Percentiles rank a stretch among this genome's conserved stretches.
Evolutionary conservation across 495 filamentous ascomycete species (phyloP).

Genomic region (Cercophora sp.): DNA sequence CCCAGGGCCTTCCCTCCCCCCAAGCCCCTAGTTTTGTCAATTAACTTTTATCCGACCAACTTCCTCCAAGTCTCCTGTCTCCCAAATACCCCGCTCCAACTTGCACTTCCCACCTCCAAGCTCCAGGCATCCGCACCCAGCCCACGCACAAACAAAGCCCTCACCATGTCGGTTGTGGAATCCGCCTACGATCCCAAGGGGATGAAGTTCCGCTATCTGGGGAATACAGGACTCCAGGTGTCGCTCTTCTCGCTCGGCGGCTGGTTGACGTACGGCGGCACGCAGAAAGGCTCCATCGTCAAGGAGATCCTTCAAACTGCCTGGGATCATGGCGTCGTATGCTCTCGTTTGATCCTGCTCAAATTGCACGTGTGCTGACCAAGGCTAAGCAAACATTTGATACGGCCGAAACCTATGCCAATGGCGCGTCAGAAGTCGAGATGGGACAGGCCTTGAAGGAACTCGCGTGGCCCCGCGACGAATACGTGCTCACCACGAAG

Average conservation of each 20-base stretch:
- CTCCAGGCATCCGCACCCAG: not conserved
- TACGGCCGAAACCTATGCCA: conserved; percentile 59
- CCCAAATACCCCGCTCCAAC: too few relatives aligned
- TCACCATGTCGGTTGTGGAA: conserved; percentile 26
- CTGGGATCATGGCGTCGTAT: conserved; percentile 50
- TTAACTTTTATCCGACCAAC: too few relatives aligned
- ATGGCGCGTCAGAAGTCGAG: conserved; percentile 66
- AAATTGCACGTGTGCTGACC: not conserved
- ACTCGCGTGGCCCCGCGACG: conserved; percentile 71
- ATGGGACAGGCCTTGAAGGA: conserved; percentile 69
- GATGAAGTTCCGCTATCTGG: conserved; percentile 69
- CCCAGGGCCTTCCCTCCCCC: too few relatives aligned
- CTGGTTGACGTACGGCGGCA: conserved; percentile 48
- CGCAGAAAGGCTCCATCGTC: conserved; percentile 40
- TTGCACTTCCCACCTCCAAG: not conserved
- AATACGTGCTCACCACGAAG: conserved; percentile 85
- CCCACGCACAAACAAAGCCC: conserved; percentile 16
- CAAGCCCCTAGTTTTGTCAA: too few relatives aligned
- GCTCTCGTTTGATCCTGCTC: not conserved
- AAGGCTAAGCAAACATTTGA: conserved; percentile 51
- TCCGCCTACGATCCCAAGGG: conserved; percentile 46
- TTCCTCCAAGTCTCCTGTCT: too few relatives aligned
- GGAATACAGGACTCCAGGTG: conserved; percentile 64
- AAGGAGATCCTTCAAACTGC: conserved; percentile 44
- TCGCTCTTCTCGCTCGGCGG: conserved; percentile 64